phyloP scores from a whole-genome alignment of 2,329 filamentous ascomycete genomes.

The Phaeoacremonium minimum region DNA sequence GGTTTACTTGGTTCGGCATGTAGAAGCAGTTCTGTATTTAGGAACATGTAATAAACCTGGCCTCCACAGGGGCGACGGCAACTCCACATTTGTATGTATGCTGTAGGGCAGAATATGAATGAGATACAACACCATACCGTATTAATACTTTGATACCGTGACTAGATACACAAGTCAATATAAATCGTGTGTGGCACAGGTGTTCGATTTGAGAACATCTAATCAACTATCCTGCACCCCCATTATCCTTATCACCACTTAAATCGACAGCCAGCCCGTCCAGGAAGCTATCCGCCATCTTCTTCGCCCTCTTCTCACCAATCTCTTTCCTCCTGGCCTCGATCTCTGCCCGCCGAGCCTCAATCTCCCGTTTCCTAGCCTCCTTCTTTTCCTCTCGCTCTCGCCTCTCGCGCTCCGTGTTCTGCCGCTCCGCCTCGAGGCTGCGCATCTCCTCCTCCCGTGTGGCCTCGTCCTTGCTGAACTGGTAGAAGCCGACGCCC shows the following conservation, averaged over 20 bases:
- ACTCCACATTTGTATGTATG: no score
- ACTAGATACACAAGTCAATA: no score
- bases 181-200: no score
- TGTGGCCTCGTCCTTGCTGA: conserved; percentile 69
- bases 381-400: conserved; percentile 53
- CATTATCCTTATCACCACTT: conserved; percentile 6
- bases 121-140: no score
- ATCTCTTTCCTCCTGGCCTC: conserved; percentile 48
- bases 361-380: conserved; percentile 57
- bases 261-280: conserved; percentile 43
- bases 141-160: no score
- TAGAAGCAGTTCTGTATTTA: no score
- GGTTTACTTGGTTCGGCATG: no score
- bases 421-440: conserved; percentile 60
- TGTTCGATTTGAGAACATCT: no score
- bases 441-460: conserved; percentile 69
- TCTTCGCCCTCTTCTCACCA: conserved; percentile 57
- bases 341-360: conserved; percentile 58
- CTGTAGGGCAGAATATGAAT: no score
- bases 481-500: conserved; percentile 88
- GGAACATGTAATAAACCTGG: no score
- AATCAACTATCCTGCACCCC: no score
- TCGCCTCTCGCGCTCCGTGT: conserved; percentile 61
- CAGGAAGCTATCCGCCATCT: conserved; percentile 70
- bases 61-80: no score